phyloP scores from a whole-genome alignment of 2,329 filamentous ascomycete species.

The Ceratocystis cacaofunesta region DNA sequence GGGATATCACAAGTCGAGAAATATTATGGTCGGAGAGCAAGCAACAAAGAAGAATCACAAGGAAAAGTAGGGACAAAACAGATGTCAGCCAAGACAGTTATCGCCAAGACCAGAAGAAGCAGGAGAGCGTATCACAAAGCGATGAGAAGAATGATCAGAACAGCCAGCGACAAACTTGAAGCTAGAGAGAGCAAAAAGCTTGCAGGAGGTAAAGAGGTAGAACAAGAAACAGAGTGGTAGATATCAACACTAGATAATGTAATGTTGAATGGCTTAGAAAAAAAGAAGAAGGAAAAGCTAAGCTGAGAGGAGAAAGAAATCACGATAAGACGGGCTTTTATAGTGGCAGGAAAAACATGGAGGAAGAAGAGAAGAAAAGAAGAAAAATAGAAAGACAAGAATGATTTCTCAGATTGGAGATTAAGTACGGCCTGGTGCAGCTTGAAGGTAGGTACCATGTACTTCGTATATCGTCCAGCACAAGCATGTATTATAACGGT shows the following conservation, averaged over 20 bases:
- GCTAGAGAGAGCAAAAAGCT: not conserved
- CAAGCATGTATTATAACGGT: not conserved
- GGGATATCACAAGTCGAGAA: not conserved
- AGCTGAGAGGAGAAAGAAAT: not conserved
- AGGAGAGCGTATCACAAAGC: not conserved
- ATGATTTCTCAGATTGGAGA: constrained; percentile 15
- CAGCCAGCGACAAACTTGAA: not conserved
- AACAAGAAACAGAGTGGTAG: not conserved
- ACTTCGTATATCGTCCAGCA: not conserved
- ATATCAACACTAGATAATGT: not conserved
- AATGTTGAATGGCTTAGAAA: not conserved
- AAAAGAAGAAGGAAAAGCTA: not conserved
- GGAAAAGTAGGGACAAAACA: not conserved
- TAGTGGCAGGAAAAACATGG: not conserved
- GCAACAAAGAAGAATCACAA: not conserved
- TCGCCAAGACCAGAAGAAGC: not conserved
- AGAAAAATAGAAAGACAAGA: constrained; percentile 15
- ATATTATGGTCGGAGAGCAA: not conserved
- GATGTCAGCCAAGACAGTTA: not conserved
- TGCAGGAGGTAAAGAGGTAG: not conserved
- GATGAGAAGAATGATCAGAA: not conserved
- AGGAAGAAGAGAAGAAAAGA: constrained; percentile 3
- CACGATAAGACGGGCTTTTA: not conserved
- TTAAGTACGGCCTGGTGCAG: not conserved
- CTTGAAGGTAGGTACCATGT: not conserved